phyloP scores from a whole-genome alignment of 1,139 yeast species.

The Candida sojae region DNA sequence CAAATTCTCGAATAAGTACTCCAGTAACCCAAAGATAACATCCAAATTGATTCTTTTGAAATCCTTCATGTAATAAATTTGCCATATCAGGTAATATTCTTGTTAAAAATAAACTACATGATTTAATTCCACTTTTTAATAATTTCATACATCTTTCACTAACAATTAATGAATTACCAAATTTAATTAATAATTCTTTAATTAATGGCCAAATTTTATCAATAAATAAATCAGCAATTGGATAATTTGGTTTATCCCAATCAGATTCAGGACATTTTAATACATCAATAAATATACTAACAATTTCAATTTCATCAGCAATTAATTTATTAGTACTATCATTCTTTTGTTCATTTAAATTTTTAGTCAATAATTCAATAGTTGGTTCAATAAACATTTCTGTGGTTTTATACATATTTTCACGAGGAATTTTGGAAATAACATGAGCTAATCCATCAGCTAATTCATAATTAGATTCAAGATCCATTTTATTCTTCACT shows the following conservation, averaged over 20 bases:
- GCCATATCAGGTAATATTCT: slow-evolving; percentile 69
- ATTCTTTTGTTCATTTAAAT: slow-evolving; percentile 18
- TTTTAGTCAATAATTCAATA: slow-evolving; percentile 44
- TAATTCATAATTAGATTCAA: slow-evolving; percentile 73
- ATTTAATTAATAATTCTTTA: slow-evolving; percentile 48
- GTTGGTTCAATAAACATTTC: slow-evolving; percentile 71
- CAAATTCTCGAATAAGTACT: slow-evolving; percentile 73
- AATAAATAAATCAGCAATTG: slow-evolving; percentile 59
- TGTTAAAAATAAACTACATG: slow-evolving; percentile 64
- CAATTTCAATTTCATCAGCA: slow-evolving; percentile 76
- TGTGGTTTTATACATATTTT: slow-evolving; percentile 35
- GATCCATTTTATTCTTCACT: slow-evolving; percentile 58
- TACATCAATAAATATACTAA: slow-evolving; percentile 69
- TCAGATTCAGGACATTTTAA: slow-evolving; percentile 43
- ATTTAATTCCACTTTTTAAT: slow-evolving; percentile 64
- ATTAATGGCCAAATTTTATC: slow-evolving; percentile 62
- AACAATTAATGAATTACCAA: slow-evolving; percentile 57
- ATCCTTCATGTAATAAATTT: slow-evolving; percentile 63
- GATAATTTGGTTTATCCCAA: slow-evolving; percentile 41
- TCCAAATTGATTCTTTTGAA: slow-evolving; percentile 68
- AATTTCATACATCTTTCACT: slow-evolving; percentile 78
- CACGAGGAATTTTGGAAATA: slow-evolving; percentile 53
- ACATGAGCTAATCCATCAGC: slow-evolving; percentile 92
- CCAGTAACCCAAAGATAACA: slow-evolving; percentile 94
- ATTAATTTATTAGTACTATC: slow-evolving; percentile 36